A percentile compares a stretch with the other conserved stretches of the same genome.
Evolutionary conservation across 2,329 filamentous ascomycete genomes (phyloP).

Genomic region (Emericellopsis cladophorae): DNA sequence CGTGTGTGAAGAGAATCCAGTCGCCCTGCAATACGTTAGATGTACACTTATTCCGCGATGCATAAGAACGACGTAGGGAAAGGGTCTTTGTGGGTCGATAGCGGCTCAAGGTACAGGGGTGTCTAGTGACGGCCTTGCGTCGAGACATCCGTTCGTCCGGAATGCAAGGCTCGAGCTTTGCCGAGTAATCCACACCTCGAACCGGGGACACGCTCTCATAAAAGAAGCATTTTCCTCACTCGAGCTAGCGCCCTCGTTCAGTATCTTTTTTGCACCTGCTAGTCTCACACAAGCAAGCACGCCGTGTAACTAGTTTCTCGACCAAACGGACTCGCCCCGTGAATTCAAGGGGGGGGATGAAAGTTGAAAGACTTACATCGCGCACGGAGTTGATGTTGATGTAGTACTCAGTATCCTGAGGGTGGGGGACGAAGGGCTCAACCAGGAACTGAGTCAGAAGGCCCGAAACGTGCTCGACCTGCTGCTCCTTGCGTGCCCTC

Average conservation of each 20-base stretch:
- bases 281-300: too few species aligned
- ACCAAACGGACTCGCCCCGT: neutral
- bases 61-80: neutral
- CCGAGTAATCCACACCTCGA: constrained; percentile 6
- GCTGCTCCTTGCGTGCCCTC: constrained; percentile 80
- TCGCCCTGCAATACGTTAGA: constrained; percentile 57
- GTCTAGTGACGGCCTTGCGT: constrained; percentile 12
- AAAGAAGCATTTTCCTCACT: neutral
- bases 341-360: constrained; percentile 5
- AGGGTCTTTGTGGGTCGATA: neutral
- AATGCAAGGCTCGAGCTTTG: constrained; percentile 12
- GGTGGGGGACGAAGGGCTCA: constrained; percentile 95
- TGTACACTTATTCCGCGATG: neutral
- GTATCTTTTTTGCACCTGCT: too few species aligned
- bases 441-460: constrained; percentile 91
- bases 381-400: constrained; percentile 99
- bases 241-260: neutral
- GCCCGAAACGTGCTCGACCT: constrained; percentile 86
- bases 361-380: constrained; percentile 65
- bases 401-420: constrained; percentile 94
- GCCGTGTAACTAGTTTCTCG: too few species aligned
- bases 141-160: constrained; percentile 25
- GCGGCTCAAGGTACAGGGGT: neutral
- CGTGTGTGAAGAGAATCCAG: constrained; percentile 99
- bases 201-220: neutral